These are phyloP conservation scores for Ascochyta koolunga DNA, from an alignment of 2,329 filamentous ascomycete genomes.

Conservation along the genomic window DNA sequence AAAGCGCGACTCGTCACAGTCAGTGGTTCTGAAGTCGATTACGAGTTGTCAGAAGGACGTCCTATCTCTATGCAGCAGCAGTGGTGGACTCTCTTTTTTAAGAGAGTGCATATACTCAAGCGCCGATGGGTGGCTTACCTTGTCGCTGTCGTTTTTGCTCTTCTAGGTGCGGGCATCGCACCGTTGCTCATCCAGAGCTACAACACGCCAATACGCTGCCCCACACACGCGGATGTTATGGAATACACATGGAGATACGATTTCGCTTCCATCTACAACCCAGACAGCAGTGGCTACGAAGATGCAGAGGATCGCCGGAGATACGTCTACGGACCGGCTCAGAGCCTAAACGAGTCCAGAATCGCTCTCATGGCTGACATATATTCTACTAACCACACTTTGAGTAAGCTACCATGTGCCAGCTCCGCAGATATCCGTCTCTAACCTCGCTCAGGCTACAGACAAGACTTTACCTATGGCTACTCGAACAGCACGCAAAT, in stretches of 20 bases:
- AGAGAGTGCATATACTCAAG: constrained; percentile 75
- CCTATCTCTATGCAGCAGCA: constrained; percentile 72
- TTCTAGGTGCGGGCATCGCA: constrained; percentile 77
- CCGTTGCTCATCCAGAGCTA: constrained; percentile 72
- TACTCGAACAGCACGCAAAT: constrained; percentile 28
- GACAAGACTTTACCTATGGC: constrained; percentile 5
- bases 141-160: constrained; percentile 74
- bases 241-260: constrained; percentile 20
- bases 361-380: constrained; percentile 23
- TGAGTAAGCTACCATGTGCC: neutral
- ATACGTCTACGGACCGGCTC: constrained; percentile 25
- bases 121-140: constrained; percentile 77
- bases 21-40: constrained; percentile 8
- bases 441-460: neutral
- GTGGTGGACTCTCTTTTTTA: constrained; percentile 73
- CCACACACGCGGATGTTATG: constrained; percentile 27
- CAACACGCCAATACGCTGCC: constrained; percentile 52
- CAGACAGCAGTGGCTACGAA: neutral
- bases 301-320: neutral
- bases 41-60: constrained; percentile 66
- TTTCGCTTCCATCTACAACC: constrained; percentile 10
- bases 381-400: constrained; percentile 38
- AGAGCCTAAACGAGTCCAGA: constrained; percentile 18
- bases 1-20: constrained; percentile 10
- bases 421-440: too few species aligned